Conservation (phyloP, 2,329 filamentous ascomycete genomes). For the Sporothrix pallida region DNA sequence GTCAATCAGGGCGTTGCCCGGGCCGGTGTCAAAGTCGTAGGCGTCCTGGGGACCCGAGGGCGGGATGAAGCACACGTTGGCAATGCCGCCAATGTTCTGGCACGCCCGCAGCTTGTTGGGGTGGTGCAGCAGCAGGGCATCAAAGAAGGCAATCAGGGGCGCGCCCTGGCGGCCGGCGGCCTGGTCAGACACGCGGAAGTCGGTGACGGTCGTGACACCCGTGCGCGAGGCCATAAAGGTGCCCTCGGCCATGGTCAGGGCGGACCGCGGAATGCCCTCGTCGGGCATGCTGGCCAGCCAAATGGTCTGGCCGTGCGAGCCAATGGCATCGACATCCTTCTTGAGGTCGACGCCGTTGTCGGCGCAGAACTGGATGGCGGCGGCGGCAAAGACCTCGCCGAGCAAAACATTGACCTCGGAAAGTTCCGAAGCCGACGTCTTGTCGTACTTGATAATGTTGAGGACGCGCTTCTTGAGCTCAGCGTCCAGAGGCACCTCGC, state of each 20-base stretch:
- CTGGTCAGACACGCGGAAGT: constrained; percentile 63
- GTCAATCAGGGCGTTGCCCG: constrained; percentile 63
- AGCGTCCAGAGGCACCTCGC: constrained; percentile 59
- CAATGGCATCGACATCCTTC: constrained; percentile 59
- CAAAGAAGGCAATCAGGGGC: constrained; percentile 63
- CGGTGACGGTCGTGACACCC: constrained; percentile 63
- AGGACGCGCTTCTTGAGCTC: constrained; percentile 62
- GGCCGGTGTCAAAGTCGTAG: constrained; percentile 62
- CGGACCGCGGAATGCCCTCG: constrained; percentile 52
- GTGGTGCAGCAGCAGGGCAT: constrained; percentile 61
- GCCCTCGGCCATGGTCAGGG: constrained; percentile 64
- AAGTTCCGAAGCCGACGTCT: constrained; percentile 58
- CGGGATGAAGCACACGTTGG: constrained; percentile 66
- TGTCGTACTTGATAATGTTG: constrained; percentile 61
- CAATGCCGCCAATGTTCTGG: constrained; percentile 67
- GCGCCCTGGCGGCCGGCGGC: constrained; percentile 61
- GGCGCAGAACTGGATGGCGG: constrained; percentile 57
- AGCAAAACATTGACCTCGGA: constrained; percentile 63
- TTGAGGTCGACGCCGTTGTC: constrained; percentile 51
- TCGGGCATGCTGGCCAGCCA: constrained; percentile 62
- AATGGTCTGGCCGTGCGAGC: constrained; percentile 65
- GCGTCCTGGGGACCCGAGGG: constrained; percentile 50
- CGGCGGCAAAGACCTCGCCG: constrained; percentile 61
- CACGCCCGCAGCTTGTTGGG: constrained; percentile 62
- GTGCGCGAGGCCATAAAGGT: constrained; percentile 60